Conservation (phyloP, 2,329 filamentous ascomycete genomes). For the Fusarium dlaminii region DNA sequence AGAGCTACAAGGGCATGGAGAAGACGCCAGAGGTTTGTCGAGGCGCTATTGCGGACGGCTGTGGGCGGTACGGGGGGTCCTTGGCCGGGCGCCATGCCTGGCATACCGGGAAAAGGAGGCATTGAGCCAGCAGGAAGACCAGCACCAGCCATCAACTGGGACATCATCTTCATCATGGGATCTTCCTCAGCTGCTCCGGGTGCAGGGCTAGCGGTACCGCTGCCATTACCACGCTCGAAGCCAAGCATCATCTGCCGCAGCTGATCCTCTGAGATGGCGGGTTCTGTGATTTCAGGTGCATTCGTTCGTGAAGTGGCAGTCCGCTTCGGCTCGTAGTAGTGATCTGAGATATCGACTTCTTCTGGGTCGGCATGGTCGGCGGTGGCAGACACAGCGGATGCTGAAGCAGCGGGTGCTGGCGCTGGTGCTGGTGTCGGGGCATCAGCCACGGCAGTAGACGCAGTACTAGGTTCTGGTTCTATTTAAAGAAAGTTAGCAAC, state of each 20-base stretch:
- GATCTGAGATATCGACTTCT: constrained; percentile 82
- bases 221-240: constrained; percentile 51
- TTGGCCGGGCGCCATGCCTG: constrained; percentile 45
- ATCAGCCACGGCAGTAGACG: constrained; percentile 40
- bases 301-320: constrained; percentile 44
- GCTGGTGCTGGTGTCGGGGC: constrained; percentile 46
- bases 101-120: constrained; percentile 50
- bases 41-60: constrained; percentile 44
- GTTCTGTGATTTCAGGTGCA: constrained; percentile 42
- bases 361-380: constrained; percentile 70
- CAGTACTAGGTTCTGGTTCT: constrained; percentile 19
- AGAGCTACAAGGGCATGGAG: constrained; percentile 78
- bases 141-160: constrained; percentile 71
- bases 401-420: constrained; percentile 45
- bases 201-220: constrained; percentile 39
- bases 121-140: constrained; percentile 43
- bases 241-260: constrained; percentile 73
- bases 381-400: constrained; percentile 43
- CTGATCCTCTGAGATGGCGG: constrained; percentile 63
- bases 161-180: constrained; percentile 72
- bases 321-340: constrained; percentile 69
- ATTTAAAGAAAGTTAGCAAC: background rate
- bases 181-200: constrained; percentile 42
- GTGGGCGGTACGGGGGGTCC: constrained; percentile 47
- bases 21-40: constrained; percentile 72